Base-by-base conservation (phyloP, 768 basidiomycete genomes). In the Tubosaeta sp. region DNA sequence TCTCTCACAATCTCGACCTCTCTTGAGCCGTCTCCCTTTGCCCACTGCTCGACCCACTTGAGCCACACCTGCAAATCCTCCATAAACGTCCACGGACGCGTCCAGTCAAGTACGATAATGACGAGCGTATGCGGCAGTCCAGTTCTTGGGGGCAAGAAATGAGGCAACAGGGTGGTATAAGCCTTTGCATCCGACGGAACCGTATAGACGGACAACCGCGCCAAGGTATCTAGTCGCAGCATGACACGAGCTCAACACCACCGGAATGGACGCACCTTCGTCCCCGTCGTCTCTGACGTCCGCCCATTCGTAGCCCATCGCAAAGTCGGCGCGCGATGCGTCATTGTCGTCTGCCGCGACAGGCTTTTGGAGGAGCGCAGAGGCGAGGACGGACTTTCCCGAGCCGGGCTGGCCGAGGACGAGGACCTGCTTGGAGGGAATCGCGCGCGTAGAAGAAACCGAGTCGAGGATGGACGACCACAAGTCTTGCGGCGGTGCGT, bases 381-480 rank as follows among this genome's bases (percentile, higher is more conserved):
- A 77, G 1, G 81, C 81, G 25, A 95, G 70, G 1, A 85, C 77
- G 1, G 86, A 88, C 67, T 93, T 93, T 55, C 92, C 91, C 0
- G 86, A 79, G 3, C 79, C 77, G 0, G 88, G 84, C 54, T 89
- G 82, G 41, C 91, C 94, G 4, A 97, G 81, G 1, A 97, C 61
- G 42, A 98, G 74, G 26, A 95, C 76, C 65, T 95, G 90, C 71
- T 95, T 97, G 17, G 89, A 85, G 14, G 88, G 88, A 63, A 84
- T 88, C 11, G 86, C 82, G 48, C 90, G 81, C 34, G 87, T 82
- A 27, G 84, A 83, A 2, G 91, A 89, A 25, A 95, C 86, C 12
- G 86, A 85, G 70, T 94, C 85, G 5, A 98, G 78, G 59, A 98
- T 97, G 12, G 90, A 89, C 3, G 85, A 88, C 95, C 95, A 98